Evolutionary conservation across 805 yeast species (phyloP), one percentile per base, ranked within the genome.

Genomic region (Osmozyma mogii): DNA sequence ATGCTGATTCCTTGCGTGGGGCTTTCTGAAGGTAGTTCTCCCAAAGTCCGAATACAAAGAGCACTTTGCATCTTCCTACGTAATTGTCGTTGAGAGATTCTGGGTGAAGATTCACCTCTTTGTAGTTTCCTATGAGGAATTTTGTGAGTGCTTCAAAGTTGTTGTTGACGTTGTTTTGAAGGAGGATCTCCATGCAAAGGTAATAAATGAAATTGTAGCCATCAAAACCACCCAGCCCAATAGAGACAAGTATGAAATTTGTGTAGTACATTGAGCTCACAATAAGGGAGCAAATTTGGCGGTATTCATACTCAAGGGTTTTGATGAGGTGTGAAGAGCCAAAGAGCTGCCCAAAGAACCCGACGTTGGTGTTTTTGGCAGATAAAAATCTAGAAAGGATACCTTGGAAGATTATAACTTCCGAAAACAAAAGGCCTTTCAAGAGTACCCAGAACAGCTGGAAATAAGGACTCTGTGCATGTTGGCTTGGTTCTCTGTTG

Each of bases 161-260:
- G 13, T 23, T 19, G 9, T 31, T 12, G 12, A 25, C 13, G 22
- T 31, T 25, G 37, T 31, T 28, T 50, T 53, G 32, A 49, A 62
- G 23, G 44, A 43, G 24, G 58, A 45, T 48, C 36, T 74, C 81
- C 2, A 72, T 32, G 8, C 72, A 44, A 4, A 75, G 52, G 24
- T 66, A 57, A 38, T 72, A 72, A 10, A 75, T 72, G 47, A 74
- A 78, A 41, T 75, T 75, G 49, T 74, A 79, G 9, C 72, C 63
- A 33, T 73, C 75, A 44, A 76, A 76, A 3, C 82, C 82, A 4
- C 81, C 82, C 15, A 70, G 68, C 0, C 84, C 84, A 6, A 76
- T 65, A 14, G 68, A 55, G 17, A 68, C 62, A 15, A 75, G 43
- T 6, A 76, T 54, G 37, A 67, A 73, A 37, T 70, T 62, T 29